These are phyloP conservation scores for Evernia prunastri DNA, from an alignment of 495 filamentous ascomycete species.

Conservation along the genomic window DNA sequence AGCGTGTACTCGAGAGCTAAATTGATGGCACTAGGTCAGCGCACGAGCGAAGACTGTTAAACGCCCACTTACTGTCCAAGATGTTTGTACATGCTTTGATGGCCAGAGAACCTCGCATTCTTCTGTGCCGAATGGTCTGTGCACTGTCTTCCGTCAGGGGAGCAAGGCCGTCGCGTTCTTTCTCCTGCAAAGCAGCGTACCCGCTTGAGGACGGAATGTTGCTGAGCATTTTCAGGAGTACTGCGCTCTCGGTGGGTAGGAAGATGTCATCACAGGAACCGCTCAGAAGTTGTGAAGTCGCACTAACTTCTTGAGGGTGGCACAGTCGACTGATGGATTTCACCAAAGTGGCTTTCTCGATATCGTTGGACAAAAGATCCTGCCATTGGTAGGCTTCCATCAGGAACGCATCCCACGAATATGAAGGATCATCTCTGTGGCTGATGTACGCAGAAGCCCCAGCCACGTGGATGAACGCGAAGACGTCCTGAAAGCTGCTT, in stretches of 20 bases:
- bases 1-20: background rate
- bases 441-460: background rate
- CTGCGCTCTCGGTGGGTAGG: background rate
- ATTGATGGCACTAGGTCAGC: no score
- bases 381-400: background rate
- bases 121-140: background rate
- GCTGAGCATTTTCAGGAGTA: no score
- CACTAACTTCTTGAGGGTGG: background rate
- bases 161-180: no score
- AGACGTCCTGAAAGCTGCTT: slow-evolving; percentile 4
- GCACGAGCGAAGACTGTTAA: no score
- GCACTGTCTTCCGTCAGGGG: background rate
- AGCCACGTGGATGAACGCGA: slow-evolving; percentile 11
- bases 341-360: background rate
- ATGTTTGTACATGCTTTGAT: background rate
- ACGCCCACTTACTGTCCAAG: background rate
- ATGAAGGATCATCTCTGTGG: background rate
- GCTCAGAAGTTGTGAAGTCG: background rate
- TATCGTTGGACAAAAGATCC: background rate
- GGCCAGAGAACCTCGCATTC: background rate
- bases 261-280: background rate
- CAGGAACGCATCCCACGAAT: slow-evolving; percentile 1
- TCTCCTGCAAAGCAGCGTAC: no score
- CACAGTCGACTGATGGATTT: background rate
- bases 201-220: no score